Evolutionary conservation across 371 early-diverging fungal genomes (phyloP).

Genomic region (Chytridium lagenaria): DNA sequence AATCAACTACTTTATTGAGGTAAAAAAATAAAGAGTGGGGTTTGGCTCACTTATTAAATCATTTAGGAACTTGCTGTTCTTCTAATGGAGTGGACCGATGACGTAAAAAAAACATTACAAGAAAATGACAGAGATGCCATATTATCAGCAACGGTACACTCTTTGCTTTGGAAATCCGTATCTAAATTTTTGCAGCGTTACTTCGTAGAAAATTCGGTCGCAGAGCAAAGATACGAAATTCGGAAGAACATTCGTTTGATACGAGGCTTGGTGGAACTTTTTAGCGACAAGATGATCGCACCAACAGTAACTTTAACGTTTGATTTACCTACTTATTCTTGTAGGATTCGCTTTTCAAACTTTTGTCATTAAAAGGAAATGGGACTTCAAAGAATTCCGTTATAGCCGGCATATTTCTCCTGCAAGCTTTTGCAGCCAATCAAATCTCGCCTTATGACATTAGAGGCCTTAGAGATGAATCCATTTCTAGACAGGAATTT

Average conservation of each 20-base stretch:
- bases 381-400: conserved; percentile 44
- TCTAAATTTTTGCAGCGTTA: conserved; percentile 50
- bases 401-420: conserved; percentile 60
- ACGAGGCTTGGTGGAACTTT: conserved; percentile 65
- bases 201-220: conserved; percentile 58
- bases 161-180: neutral
- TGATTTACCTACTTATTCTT: neutral
- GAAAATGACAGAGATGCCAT: conserved; percentile 32
- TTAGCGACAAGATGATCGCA: conserved; percentile 58
- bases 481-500: conserved; percentile 7
- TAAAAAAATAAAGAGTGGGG: conserved; percentile 29
- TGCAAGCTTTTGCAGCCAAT: conserved; percentile 60
- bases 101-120: neutral
- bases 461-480: conserved; percentile 38
- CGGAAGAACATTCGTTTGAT: conserved; percentile 64
- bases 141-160: conserved; percentile 31
- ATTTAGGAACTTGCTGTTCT: conserved; percentile 63
- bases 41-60: neutral
- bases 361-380: conserved; percentile 40
- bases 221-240: conserved; percentile 51
- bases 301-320: conserved; percentile 64
- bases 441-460: conserved; percentile 57
- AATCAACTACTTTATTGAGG: conserved; percentile 73
- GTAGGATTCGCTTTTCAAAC: conserved; percentile 20
- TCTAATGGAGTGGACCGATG: conserved; percentile 64